Evolutionary conservation across 75 land plant species (phyloP).

Genomic region (Gnetum montanum): DNA sequence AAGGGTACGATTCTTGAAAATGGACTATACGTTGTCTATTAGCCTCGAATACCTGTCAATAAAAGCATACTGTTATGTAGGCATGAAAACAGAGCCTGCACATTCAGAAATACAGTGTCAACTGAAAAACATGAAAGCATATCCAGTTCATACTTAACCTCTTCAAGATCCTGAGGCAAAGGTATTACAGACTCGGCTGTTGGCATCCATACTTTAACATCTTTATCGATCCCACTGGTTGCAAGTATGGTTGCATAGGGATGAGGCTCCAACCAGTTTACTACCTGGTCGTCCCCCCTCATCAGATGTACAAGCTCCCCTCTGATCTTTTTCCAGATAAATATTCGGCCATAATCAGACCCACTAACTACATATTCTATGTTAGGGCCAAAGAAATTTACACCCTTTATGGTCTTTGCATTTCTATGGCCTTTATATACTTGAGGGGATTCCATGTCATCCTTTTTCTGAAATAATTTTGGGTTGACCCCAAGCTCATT

Average conservation of each 20-base stretch:
- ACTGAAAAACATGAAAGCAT: too few relatives aligned
- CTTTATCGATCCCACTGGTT: slow-evolving; percentile 81
- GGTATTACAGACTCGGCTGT: slow-evolving; percentile 31
- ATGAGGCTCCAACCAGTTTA: slow-evolving; percentile 87
- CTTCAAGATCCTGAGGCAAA: slow-evolving; percentile 45
- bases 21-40: too few relatives aligned
- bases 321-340: slow-evolving; percentile 87
- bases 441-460: slow-evolving; percentile 31
- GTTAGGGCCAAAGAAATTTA: slow-evolving; percentile 79
- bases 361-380: slow-evolving; percentile 91
- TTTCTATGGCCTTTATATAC: slow-evolving; percentile 82
- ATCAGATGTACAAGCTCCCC: slow-evolving; percentile 75
- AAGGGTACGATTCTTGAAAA: too few relatives aligned
- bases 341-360: slow-evolving; percentile 89
- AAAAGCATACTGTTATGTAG: too few relatives aligned
- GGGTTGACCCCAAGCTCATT: slow-evolving; percentile 71
- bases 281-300: slow-evolving; percentile 70
- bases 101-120: too few relatives aligned
- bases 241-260: slow-evolving; percentile 71
- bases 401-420: slow-evolving; percentile 85
- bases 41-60: too few relatives aligned
- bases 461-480: slow-evolving; percentile 2
- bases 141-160: too few relatives aligned
- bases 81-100: too few relatives aligned
- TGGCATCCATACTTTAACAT: slow-evolving; percentile 87